phyloP scores from a whole-genome alignment of 2,329 filamentous ascomycete species.

The Mariannaea elegans region DNA sequence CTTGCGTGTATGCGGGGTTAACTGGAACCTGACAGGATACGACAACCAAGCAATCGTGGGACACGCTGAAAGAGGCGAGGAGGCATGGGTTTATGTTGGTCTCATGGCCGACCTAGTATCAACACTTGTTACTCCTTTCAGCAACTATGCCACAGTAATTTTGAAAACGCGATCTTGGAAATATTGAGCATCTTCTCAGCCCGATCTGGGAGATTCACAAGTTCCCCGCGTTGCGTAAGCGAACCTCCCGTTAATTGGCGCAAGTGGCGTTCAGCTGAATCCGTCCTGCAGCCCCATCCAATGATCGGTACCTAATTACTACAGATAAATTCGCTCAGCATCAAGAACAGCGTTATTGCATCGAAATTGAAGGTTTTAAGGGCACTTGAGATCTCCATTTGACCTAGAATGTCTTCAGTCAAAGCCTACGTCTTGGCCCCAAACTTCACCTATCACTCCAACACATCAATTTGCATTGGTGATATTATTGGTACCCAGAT shows the following conservation, averaged over 20 bases:
- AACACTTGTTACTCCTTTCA: too few relatives aligned
- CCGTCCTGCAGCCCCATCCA: background rate
- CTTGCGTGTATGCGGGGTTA: background rate
- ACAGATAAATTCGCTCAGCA: background rate
- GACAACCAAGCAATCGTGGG: too few relatives aligned
- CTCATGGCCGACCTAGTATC: too few relatives aligned
- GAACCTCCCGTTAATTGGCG: background rate
- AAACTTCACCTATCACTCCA: slow-evolving; percentile 8
- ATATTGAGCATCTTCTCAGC: background rate
- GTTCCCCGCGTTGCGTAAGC: background rate
- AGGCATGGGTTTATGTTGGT: too few relatives aligned
- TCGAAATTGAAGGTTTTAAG: too few relatives aligned
- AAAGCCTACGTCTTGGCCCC: slow-evolving; percentile 3
- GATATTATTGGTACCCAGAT: background rate
- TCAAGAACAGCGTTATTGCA: background rate
- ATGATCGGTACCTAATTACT: background rate
- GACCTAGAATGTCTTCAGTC: background rate
- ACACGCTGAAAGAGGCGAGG: too few relatives aligned
- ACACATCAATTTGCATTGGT: slow-evolving; percentile 9
- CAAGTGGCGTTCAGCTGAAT: background rate
- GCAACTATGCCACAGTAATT: too few relatives aligned
- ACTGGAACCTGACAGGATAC: too few relatives aligned
- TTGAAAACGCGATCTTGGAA: too few relatives aligned
- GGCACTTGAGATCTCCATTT: background rate
- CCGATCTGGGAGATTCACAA: background rate